A percentile compares a stretch with the other conserved stretches of the same genome.
Evolutionary conservation across 2,329 filamentous ascomycete genomes (phyloP).

Genomic region (Ceratocystis diversiconidia): DNA sequence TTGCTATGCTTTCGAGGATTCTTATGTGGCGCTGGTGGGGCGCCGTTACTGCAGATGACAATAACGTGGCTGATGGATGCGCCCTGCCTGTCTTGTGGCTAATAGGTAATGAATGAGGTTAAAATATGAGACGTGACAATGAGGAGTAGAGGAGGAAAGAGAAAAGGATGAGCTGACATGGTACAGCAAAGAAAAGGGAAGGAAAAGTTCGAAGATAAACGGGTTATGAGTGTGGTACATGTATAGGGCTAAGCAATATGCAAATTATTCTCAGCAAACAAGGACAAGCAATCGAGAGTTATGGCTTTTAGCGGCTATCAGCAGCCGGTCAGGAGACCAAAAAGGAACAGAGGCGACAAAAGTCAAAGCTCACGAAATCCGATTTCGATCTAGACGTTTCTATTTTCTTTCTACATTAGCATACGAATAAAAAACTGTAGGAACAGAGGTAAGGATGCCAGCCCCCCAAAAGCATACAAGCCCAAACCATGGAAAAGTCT

Average conservation of each 20-base stretch:
- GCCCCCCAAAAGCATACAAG: not conserved
- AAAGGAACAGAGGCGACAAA: not conserved
- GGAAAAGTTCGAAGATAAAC: not conserved
- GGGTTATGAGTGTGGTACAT: too few species aligned
- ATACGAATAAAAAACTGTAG: not conserved
- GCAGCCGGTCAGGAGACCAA: not conserved
- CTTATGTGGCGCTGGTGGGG: not conserved
- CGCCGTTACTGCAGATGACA: not conserved
- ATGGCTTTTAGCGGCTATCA: not conserved
- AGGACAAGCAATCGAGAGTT: not conserved
- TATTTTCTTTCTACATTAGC: not conserved
- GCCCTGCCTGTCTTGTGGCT: not conserved
- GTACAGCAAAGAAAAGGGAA: not conserved
- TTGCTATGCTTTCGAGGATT: not conserved
- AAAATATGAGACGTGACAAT: not conserved
- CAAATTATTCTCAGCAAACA: not conserved
- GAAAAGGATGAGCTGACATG: not conserved
- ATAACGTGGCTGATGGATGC: not conserved
- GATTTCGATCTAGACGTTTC: constrained; percentile 1
- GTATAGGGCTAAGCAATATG: not conserved
- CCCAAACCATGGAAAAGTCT: not conserved
- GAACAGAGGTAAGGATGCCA: not conserved
- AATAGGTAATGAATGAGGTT: not conserved
- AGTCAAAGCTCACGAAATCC: not conserved
- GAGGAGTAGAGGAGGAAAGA: not conserved